These are phyloP conservation scores for Hymenoscyphus salicellus DNA, from an alignment of 2,329 filamentous ascomycete species.

Conservation along the genomic window DNA sequence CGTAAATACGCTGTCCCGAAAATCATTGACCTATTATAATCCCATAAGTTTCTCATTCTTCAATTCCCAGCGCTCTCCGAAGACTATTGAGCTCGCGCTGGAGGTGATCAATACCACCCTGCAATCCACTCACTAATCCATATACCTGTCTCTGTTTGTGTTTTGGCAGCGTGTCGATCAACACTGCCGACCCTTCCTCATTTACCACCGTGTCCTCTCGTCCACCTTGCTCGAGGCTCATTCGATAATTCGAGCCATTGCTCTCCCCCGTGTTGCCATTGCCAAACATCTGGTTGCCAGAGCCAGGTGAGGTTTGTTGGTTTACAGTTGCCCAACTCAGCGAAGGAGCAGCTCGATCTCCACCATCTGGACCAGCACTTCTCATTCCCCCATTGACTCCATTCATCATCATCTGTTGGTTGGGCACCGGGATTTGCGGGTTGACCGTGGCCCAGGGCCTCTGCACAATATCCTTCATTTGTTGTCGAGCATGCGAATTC, in stretches of 20 bases:
- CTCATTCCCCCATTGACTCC: constrained; percentile 14
- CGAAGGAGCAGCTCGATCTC: constrained; percentile 21
- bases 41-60: constrained; percentile 24
- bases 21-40: constrained; percentile 4
- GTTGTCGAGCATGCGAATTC: constrained; percentile 24
- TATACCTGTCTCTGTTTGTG: constrained; percentile 35
- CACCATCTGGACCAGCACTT: constrained; percentile 6
- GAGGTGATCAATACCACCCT: constrained; percentile 35
- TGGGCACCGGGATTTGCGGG: constrained; percentile 5
- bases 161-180: constrained; percentile 34
- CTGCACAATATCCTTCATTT: constrained; percentile 26
- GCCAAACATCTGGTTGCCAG: constrained; percentile 23
- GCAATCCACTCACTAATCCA: constrained; percentile 33
- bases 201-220: constrained; percentile 25
- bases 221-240: constrained; percentile 22
- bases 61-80: constrained; percentile 34
- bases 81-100: constrained; percentile 32
- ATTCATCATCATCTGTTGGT: constrained; percentile 17
- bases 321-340: constrained; percentile 29
- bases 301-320: constrained; percentile 12
- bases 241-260: constrained; percentile 40
- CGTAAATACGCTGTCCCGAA: background rate
- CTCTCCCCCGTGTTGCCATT: constrained; percentile 32
- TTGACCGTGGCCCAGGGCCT: constrained; percentile 32
- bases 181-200: constrained; percentile 25